Evolutionary conservation across 1,284 basidiomycete species (phyloP).

Genomic region (Malassezia sympodialis): DNA sequence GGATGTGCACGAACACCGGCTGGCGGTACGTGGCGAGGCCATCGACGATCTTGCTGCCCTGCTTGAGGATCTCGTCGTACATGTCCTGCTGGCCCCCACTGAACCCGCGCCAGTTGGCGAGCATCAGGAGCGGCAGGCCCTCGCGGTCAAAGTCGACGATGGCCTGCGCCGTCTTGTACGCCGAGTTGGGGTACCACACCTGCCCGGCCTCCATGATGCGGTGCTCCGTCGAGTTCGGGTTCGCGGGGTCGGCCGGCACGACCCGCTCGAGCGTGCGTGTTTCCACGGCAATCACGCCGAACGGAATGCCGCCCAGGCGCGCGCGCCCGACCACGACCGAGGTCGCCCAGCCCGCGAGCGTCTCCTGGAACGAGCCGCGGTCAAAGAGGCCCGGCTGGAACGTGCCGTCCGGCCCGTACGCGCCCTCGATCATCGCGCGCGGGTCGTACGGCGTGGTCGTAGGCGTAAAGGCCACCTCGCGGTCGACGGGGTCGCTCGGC

Average conservation of each 20-base stretch:
- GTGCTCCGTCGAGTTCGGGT: slow-evolving; percentile 92
- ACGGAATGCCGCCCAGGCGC: slow-evolving; percentile 89
- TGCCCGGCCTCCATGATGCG: slow-evolving; percentile 98
- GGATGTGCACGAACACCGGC: slow-evolving; percentile 97
- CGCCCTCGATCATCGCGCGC: slow-evolving; percentile 92
- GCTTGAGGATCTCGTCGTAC: slow-evolving; percentile 52
- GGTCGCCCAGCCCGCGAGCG: slow-evolving; percentile 53
- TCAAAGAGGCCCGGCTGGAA: slow-evolving; percentile 74
- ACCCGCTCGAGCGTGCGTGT: slow-evolving; percentile 94
- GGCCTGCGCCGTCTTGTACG: slow-evolving; percentile 99
- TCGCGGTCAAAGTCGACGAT: slow-evolving; percentile 98
- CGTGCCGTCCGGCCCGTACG: slow-evolving; percentile 64
- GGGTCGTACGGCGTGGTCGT: slow-evolving; percentile 84
- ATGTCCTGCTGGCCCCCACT: slow-evolving; percentile 98
- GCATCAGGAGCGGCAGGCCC: slow-evolving; percentile 90
- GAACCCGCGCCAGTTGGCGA: slow-evolving; percentile 99
- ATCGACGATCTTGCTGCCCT: slow-evolving; percentile 69
- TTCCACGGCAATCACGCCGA: slow-evolving; percentile 95
- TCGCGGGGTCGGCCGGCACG: slow-evolving; percentile 96
- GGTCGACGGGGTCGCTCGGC: slow-evolving; percentile 62
- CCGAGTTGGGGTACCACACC: slow-evolving; percentile 98
- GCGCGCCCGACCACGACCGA: slow-evolving; percentile 68
- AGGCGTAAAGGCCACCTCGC: slow-evolving; percentile 77
- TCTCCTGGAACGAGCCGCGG: slow-evolving; percentile 90
- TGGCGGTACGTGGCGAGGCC: slow-evolving; percentile 93